Evolutionary conservation across 495 filamentous ascomycete genomes (phyloP).

Genomic region (Aspergillus bridgeri): DNA sequence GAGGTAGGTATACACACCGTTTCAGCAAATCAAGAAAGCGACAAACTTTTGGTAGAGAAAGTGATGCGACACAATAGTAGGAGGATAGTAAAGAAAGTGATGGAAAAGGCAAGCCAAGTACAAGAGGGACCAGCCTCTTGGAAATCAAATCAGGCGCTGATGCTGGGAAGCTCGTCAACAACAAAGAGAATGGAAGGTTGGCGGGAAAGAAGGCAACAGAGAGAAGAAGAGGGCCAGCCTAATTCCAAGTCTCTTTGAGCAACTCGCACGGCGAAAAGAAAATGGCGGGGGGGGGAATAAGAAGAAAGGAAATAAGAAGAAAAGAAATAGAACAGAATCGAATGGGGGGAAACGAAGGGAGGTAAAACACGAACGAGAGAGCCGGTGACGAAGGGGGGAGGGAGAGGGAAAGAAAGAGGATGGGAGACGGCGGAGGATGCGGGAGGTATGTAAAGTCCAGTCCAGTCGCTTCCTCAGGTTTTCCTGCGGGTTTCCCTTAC

Average conservation of each 20-base stretch:
- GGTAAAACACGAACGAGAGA: conserved; percentile 13
- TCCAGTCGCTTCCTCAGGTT: too few species aligned
- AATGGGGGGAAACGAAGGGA: conserved; percentile 19
- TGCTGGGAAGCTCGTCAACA: conserved; percentile 19
- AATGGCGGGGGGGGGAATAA: too few species aligned
- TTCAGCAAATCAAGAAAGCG: conserved; percentile 5
- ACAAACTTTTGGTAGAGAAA: conserved; percentile 3
- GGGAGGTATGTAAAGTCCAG: conserved; percentile 9
- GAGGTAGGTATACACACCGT: conserved; percentile 18
- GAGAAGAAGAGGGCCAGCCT: conserved; percentile 45
- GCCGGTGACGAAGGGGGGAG: conserved; percentile 11
- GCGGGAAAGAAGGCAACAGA: conserved; percentile 32
- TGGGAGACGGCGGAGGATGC: conserved; percentile 8
- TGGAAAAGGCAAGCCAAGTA: conserved; percentile 20
- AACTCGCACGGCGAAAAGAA: conserved; percentile 40
- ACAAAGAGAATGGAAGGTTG: conserved; percentile 27
- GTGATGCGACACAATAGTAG: conserved; percentile 6
- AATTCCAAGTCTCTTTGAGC: conserved; percentile 34
- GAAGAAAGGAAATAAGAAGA: conserved; percentile 30
- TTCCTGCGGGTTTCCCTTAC: conserved; percentile 14
- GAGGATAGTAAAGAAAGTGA: conserved; percentile 12
- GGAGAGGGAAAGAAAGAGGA: conserved; percentile 7
- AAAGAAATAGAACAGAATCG: conserved; percentile 18
- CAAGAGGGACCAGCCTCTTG: conserved; percentile 43
- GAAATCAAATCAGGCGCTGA: conserved; percentile 20